Evolutionary conservation across 2,329 filamentous ascomycete genomes (phyloP), one percentile per base, ranked within the genome.

Genomic region (Pyrenochaeta sp.): DNA sequence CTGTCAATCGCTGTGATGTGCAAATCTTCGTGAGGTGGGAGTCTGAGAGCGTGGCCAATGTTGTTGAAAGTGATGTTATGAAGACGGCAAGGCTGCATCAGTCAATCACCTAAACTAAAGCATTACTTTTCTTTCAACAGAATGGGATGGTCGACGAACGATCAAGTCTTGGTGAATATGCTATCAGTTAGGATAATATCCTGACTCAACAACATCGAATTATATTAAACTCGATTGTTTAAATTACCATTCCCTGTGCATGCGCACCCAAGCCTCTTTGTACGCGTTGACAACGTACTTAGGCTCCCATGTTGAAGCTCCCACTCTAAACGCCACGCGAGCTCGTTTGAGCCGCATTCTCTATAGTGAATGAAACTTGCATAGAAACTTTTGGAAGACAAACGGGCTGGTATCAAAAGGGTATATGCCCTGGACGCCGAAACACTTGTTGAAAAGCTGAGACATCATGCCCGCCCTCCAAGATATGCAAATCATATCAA

Each of bases 381-480:
- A 55, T 46, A 53, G 57, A 64, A 65, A 53, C 55, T 67, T 68
- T 68, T 63, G 49, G 45, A 46, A 53, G 39, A 53, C 48, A 34
- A 51, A 52, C 46, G 59, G 59, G 59, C 58, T 62, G 59, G 57
- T 58, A 62, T 63, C 58, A 61, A 58, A 58, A 48, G 54, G 56
- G 60, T 66, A 63, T 61, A 54, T 61, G 55, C 63, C 64, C 63
- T 58, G 60, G 65, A 69, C 68, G 65, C 65, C 65, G 60, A 58
- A 61, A 58, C 52, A 67, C 66, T 69, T 71, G 68, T 71, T 71
- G 68, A 71, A 55, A 71, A 71, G 68, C 64, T 60, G 60, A 60
- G n/a, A 61, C 52, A 54, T 59, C 60, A 59, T 49, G 49, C 52
- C 52, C 51, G 49, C 61, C 63, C 62, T 53, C 63, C 62, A 61